Percentiles rank a stretch among this genome's conserved stretches.
phyloP scores from a whole-genome alignment of 139 green algal species.

The Tetradesmus lagerheimii region DNA sequence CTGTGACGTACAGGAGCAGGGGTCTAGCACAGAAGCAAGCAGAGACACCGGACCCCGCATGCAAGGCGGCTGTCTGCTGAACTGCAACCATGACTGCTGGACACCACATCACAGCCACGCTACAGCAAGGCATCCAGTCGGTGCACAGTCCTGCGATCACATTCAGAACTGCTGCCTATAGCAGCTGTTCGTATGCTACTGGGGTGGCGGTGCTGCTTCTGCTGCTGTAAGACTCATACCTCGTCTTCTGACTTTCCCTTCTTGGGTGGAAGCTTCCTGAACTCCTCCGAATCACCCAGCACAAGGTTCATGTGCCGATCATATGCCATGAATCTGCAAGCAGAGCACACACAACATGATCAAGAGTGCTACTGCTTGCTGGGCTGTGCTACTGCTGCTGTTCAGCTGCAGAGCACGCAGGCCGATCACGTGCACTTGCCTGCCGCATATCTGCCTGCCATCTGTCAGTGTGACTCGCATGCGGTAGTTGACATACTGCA shows the following conservation, averaged over 20 bases:
- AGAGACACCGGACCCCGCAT: no score
- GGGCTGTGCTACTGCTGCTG: not conserved
- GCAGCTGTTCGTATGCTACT: not conserved
- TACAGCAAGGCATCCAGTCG: no score
- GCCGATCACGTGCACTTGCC: constrained; percentile 48
- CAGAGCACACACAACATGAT: not conserved
- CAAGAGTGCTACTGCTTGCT: not conserved
- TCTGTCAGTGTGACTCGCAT: constrained; percentile 92
- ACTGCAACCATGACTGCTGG: not conserved
- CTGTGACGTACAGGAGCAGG: no score
- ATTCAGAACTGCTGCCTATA: not conserved
- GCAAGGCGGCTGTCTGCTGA: not conserved
- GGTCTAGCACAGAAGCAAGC: no score
- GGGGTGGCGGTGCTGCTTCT: not conserved
- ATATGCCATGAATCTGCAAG: constrained; percentile 97
- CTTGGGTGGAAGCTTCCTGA: constrained; percentile 93
- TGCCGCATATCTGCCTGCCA: constrained; percentile 93
- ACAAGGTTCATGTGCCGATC: constrained; percentile 99
- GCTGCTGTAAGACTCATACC: constrained; percentile 58
- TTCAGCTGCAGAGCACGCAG: not conserved
- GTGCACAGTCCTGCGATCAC: no score
- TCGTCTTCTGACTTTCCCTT: constrained; percentile 90
- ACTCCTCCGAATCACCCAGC: constrained; percentile 97
- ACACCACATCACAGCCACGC: no score
- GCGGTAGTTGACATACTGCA: constrained; percentile 98